Evolutionary conservation across 2,329 filamentous ascomycete genomes (phyloP).

Genomic region (Knufia fluminis): DNA sequence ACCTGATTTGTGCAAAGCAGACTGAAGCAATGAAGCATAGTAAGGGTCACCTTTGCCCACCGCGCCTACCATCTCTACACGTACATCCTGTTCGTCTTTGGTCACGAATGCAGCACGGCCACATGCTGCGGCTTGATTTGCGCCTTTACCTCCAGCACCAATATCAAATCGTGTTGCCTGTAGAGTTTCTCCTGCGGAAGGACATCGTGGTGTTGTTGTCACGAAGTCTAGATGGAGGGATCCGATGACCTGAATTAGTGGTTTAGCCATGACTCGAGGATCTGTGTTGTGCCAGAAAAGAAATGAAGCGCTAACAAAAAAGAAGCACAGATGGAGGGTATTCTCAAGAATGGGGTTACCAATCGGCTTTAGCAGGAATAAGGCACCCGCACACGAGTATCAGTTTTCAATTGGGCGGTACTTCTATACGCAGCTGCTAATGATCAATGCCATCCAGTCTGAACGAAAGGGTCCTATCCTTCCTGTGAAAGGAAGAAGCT

Average conservation of each 20-base stretch:
- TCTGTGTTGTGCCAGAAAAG: background rate
- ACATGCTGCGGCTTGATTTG: conserved; percentile 88
- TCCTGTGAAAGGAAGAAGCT: no score
- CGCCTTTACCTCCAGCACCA: conserved; percentile 84
- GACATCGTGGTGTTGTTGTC: conserved; percentile 75
- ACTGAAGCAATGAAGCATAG: conserved; percentile 53
- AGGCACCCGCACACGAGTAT: background rate
- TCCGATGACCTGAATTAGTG: conserved; percentile 70
- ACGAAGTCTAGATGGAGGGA: conserved; percentile 94
- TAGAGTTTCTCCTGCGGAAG: conserved; percentile 76
- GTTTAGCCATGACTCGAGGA: conserved; percentile 16
- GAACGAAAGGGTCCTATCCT: no score
- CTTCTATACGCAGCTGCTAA: no score
- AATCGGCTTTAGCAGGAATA: background rate
- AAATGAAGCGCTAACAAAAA: background rate
- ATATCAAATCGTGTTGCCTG: conserved; percentile 68
- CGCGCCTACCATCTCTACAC: conserved; percentile 63
- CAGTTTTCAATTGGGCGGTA: no score
- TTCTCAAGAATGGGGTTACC: background rate
- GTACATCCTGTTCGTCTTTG: conserved; percentile 26
- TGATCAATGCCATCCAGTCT: no score
- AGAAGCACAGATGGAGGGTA: background rate
- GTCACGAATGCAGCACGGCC: conserved; percentile 57
- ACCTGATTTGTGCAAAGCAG: conserved; percentile 51
- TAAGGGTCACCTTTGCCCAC: conserved; percentile 54